Base-by-base conservation (phyloP, 2,329 filamentous ascomycete genomes). In the Aspergillus tanneri region DNA sequence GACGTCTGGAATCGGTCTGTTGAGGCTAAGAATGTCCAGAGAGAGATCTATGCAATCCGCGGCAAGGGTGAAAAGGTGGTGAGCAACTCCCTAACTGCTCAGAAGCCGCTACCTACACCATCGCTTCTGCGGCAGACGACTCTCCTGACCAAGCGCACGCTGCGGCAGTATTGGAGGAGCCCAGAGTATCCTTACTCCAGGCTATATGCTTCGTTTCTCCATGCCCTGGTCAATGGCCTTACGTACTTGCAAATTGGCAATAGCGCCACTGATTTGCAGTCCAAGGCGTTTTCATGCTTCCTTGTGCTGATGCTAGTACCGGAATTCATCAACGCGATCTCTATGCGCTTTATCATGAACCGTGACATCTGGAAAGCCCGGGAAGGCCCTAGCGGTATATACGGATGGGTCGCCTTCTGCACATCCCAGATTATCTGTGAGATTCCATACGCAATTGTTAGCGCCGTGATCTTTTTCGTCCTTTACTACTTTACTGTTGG, bases 401-500 rank as follows among this genome's bases (percentile, higher is more conserved):
- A 89, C 62, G 81, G 81, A 38, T 88, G 85, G 82, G 69, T 85
- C 22, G 83, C 85, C 0, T 89, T 89, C 64, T 80, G 77, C 54
- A 85, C 84, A 1, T 83, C 85, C 0, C 83, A 86, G 58, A 77
- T 88, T 2, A 68, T 89, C 2, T 79, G 77, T 4, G 86, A 90
- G 61, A 82, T 90, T 9, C 86, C 86, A 0, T 78, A 79, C 27
- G 79, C 85, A 0, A 77, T 88, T 43, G 57, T 86, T 10, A 75
- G 78, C 0, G 77, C 75, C 0, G 72, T 83, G 0, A 65, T 89
- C 2, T 89, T 88, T 69, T 90, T 78, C 73, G 67, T 81, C 0
- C 67, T 87, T 0, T 90, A 86, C 81, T 90, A 90, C 67, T 90
- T 78, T 62, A 78, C 85, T 0, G 79, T 83, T 0, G 87, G 88